Evolutionary conservation across 2,329 filamentous ascomycete species (phyloP).

Genomic region (Alternaria brassicicola): DNA sequence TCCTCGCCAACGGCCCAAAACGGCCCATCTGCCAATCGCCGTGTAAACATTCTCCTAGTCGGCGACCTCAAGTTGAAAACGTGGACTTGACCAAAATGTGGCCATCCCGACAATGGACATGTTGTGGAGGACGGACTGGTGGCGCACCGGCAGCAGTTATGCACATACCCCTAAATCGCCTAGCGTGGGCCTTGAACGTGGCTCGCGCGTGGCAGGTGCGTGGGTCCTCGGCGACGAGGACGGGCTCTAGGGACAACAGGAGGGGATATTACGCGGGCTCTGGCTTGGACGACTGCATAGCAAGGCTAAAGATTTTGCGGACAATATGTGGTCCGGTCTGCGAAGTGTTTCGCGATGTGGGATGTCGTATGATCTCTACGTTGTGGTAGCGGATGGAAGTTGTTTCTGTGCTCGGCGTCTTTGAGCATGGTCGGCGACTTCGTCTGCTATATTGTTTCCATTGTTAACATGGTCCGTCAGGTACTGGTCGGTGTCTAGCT

Average conservation of each 20-base stretch:
- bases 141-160: conserved; percentile 18
- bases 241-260: neutral
- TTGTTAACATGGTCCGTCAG: neutral
- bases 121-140: conserved; percentile 11
- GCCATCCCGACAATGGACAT: conserved; percentile 1
- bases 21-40: conserved; percentile 17
- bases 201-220: conserved; percentile 18
- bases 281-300: neutral
- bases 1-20: conserved; percentile 6
- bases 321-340: neutral
- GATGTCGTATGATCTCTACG: conserved; percentile 14
- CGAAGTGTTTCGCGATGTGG: conserved; percentile 3
- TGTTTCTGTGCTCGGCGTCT: neutral
- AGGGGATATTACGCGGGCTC: conserved; percentile 6
- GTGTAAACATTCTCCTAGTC: conserved; percentile 15
- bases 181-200: conserved; percentile 23
- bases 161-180: conserved; percentile 9
- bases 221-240: conserved; percentile 15
- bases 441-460: neutral
- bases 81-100: conserved; percentile 17
- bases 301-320: conserved; percentile 4
- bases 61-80: conserved; percentile 23
- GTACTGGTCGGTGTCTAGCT: neutral
- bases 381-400: neutral
- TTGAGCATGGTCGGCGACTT: neutral